Evolutionary conservation across 73 alveolate genomes (phyloP).

Genomic region (Symbiodinium natans): DNA sequence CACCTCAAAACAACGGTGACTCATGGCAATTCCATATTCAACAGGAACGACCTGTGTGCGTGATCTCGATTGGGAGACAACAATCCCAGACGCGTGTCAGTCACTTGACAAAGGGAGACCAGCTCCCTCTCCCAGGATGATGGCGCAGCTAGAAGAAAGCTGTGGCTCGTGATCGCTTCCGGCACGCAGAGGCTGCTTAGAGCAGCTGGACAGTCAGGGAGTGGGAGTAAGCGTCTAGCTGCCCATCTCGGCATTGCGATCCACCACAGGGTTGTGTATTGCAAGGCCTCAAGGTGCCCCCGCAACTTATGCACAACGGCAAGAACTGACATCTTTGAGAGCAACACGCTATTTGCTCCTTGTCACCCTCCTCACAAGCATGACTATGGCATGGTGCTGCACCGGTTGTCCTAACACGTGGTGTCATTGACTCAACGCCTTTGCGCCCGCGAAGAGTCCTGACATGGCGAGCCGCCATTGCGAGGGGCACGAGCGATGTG

Average conservation of each 20-base stretch:
- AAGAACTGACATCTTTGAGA: not conserved
- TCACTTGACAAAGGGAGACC: too few relatives aligned
- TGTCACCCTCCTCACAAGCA: slow-evolving; percentile 17
- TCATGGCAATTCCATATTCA: too few relatives aligned
- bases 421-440: too few relatives aligned
- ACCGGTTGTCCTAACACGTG: too few relatives aligned
- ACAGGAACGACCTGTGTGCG: too few relatives aligned
- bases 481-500: slow-evolving; percentile 32
- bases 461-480: slow-evolving; percentile 21
- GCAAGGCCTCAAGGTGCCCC: not conserved
- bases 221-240: not conserved
- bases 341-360: slow-evolving; percentile 16
- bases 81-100: too few relatives aligned
- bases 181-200: too few relatives aligned
- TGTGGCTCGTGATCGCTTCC: too few relatives aligned
- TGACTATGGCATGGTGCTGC: not conserved
- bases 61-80: too few relatives aligned
- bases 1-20: not conserved
- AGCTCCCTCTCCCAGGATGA: too few relatives aligned
- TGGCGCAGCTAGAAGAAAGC: too few relatives aligned
- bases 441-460: not conserved
- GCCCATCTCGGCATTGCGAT: slow-evolving; percentile 1
- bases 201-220: too few relatives aligned
- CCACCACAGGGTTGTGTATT: not conserved
- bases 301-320: not conserved